These are phyloP conservation scores for Blastocystis sp. DNA, from an alignment of 352 stramenopile species.

Conservation along the genomic window DNA sequence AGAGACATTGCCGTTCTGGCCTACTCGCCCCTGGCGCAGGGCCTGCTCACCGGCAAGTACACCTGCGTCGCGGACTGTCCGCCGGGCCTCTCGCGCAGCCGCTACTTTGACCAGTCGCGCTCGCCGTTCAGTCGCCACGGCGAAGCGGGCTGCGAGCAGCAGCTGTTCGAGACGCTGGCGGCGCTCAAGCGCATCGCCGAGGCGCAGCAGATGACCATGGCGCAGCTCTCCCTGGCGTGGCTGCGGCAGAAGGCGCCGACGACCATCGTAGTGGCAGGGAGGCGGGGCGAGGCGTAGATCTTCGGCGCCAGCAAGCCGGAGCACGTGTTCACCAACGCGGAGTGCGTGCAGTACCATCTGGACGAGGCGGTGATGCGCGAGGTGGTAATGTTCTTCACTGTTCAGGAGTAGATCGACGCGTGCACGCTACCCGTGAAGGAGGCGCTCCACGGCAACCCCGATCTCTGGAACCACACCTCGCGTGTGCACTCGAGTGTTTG, in stretches of 20 bases:
- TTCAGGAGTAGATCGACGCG: constrained; percentile 21
- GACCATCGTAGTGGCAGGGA: constrained; percentile 16
- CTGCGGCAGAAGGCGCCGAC: constrained; percentile 33
- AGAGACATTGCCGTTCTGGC: constrained; percentile 76
- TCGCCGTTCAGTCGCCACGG: constrained; percentile 43
- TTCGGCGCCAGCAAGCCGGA: constrained; percentile 69
- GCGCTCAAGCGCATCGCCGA: constrained; percentile 47
- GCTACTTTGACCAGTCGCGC: constrained; percentile 47
- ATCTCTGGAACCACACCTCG: constrained; percentile 67
- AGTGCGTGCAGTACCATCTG: constrained; percentile 60
- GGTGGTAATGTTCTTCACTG: not conserved
- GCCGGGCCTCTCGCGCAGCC: constrained; percentile 56
- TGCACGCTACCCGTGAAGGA: constrained; percentile 62
- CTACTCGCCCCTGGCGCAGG: constrained; percentile 78
- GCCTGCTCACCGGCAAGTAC: constrained; percentile 80
- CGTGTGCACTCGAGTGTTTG: constrained; percentile 34
- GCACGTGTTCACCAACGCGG: constrained; percentile 60
- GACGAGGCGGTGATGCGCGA: constrained; percentile 55
- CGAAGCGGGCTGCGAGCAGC: constrained; percentile 64
- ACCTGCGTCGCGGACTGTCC: constrained; percentile 39
- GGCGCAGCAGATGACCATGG: constrained; percentile 58
- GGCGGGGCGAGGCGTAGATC: not conserved
- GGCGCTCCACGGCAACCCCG: constrained; percentile 66
- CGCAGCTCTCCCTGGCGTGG: constrained; percentile 62
- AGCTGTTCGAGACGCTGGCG: constrained; percentile 30